Evolutionary conservation across 2,329 filamentous ascomycete species (phyloP), one percentile per base, ranked within the genome.

Genomic region (Intubia oerlemansii): DNA sequence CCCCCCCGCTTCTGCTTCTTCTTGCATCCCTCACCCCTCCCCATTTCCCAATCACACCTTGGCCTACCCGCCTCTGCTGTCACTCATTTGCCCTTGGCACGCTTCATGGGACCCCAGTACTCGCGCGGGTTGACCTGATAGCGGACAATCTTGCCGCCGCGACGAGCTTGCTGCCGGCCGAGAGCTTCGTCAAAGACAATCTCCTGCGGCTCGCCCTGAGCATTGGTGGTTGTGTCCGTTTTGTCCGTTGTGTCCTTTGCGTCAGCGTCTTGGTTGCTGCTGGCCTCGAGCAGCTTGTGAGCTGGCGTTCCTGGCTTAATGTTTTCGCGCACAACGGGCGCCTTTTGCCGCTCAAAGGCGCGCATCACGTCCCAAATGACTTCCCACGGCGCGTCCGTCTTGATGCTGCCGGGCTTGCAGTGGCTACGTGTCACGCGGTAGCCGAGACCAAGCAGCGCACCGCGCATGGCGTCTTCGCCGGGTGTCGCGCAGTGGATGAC

Each of bases 291-390:
- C 24, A 95, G 71, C 28, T 56, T 66, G 44, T 67, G 78, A 2
- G 78, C 80, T 1, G 81, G 56, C 29, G 63, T 78, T n/a, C 62
- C 63, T 23, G 69, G 59, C 41, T 67, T 75, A 31, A 91, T 57
- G 13, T 68, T 67, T 1, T 65, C 66, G 20, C 72, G 66, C 44
- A 78, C 90, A 33, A 91, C 59, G 0, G 84, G 82, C 0, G 66
- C 61, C 42, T 74, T 77, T 45, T 91, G 81, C 15, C 74, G 66
- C 10, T 78, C 67, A 81, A 82, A 98, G 50, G 92, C 82, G 16
- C 79, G 65, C 68, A 95, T 88, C 17, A 95, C 57, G 45, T 90
- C 77, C 84, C 88, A 95, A 27, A 98, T 65, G 0, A 80, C 71
- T 5, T 59, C 59, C 82, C 82, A 98, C 0, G 84, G 79, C 10